phyloP scores from a whole-genome alignment of 495 filamentous ascomycete species.

The Penicillium lagena region DNA sequence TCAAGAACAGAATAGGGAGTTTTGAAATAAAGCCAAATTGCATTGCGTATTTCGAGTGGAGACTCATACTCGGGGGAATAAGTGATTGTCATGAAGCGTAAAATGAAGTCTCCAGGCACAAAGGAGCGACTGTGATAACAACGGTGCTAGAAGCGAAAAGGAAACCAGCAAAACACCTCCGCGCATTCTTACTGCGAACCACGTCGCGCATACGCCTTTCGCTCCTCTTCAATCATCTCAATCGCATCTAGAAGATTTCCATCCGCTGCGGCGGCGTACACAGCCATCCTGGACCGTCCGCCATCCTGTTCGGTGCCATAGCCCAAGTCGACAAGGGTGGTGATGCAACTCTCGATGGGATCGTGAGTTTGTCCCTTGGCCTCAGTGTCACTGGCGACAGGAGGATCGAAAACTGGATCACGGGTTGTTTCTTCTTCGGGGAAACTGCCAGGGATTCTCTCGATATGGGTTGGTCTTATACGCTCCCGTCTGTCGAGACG shows the following conservation, averaged over 20 bases:
- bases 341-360: conserved; percentile 38
- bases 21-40: neutral
- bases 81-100: neutral
- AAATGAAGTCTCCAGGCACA: neutral
- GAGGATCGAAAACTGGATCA: neutral
- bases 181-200: conserved; percentile 4
- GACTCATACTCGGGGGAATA: too few relatives aligned
- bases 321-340: conserved; percentile 39
- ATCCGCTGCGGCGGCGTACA: conserved; percentile 47
- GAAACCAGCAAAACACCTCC: conserved; percentile 1
- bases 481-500: conserved; percentile 15
- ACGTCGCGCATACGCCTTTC: conserved; percentile 37
- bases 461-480: conserved; percentile 6
- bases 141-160: too few relatives aligned
- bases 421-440: conserved; percentile 18
- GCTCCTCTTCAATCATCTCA: conserved; percentile 53
- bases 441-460: conserved; percentile 22
- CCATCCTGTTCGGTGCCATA: conserved; percentile 40
- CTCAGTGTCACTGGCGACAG: neutral
- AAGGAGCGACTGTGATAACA: conserved; percentile 5
- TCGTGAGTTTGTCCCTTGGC: conserved; percentile 6
- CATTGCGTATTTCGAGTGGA: too few relatives aligned
- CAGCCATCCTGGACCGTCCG: conserved; percentile 36
- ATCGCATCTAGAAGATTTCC: conserved; percentile 43
- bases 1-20: conserved; percentile 1